These are phyloP conservation scores for Penicillium parvum DNA, from an alignment of 495 filamentous ascomycete genomes.

Conservation along the genomic window DNA sequence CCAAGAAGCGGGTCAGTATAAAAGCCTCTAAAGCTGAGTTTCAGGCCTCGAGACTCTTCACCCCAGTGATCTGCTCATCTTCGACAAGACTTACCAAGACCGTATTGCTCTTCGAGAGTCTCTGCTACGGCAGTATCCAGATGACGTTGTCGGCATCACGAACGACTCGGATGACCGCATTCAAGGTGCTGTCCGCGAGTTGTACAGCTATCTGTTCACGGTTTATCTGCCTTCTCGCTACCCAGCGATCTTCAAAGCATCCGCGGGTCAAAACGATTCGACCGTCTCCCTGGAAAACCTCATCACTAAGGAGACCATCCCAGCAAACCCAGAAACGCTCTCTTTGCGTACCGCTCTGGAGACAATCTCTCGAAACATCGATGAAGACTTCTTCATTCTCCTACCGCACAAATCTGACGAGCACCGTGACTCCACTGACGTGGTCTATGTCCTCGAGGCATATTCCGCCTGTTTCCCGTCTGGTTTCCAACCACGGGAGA, in stretches of 20 bases:
- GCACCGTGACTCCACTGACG: neutral
- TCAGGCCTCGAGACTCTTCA: slow-evolving; percentile 1
- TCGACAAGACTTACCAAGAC: slow-evolving; percentile 1
- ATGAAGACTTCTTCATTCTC: slow-evolving; percentile 69
- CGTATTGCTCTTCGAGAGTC: neutral
- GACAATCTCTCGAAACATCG: slow-evolving; percentile 16
- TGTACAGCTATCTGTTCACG: slow-evolving; percentile 58
- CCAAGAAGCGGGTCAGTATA: no score
- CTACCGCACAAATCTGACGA: slow-evolving; percentile 34
- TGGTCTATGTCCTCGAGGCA: slow-evolving; percentile 56
- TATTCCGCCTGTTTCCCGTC: slow-evolving; percentile 69
- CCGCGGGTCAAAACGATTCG: neutral
- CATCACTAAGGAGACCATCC: neutral
- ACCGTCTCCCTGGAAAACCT: neutral
- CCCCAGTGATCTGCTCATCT: neutral
- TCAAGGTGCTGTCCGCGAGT: slow-evolving; percentile 51
- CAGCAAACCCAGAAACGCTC: neutral
- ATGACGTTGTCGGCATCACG: slow-evolving; percentile 39
- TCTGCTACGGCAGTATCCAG: slow-evolving; percentile 29
- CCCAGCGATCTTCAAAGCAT: slow-evolving; percentile 53
- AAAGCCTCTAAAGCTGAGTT: slow-evolving; percentile 16
- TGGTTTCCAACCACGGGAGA: slow-evolving; percentile 62
- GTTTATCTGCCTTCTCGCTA: slow-evolving; percentile 62
- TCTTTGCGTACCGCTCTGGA: slow-evolving; percentile 1
- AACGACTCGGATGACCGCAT: slow-evolving; percentile 23